Percentiles rank a stretch among this genome's conserved stretches.
Conservation (phyloP, 1,284 basidiomycete species). For the Trametes sp. region DNA sequence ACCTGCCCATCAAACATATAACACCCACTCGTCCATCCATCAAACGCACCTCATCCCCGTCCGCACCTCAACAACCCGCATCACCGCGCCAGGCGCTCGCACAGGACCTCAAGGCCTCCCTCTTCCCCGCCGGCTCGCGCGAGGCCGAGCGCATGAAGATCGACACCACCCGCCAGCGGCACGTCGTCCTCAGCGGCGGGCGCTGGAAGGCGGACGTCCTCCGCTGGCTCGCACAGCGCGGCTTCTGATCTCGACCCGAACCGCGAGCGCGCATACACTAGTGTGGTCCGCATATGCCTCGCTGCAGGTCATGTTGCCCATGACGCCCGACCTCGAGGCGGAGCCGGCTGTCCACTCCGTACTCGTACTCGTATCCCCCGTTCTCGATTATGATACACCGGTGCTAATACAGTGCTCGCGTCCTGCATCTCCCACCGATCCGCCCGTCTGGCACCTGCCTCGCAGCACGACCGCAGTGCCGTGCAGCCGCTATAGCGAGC, state of each 20-base stretch:
- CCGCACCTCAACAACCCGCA: neutral
- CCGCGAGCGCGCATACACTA: neutral
- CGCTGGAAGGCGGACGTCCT: slow-evolving; percentile 64
- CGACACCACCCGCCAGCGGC: slow-evolving; percentile 52
- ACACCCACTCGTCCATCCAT: neutral
- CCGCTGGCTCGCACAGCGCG: slow-evolving; percentile 63
- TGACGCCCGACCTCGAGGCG: neutral
- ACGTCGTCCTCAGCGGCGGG: slow-evolving; percentile 64
- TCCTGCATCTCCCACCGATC: neutral
- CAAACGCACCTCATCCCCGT: neutral
- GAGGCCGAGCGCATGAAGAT: slow-evolving; percentile 58
- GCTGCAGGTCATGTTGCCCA: too few species aligned
- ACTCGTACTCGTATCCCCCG: neutral
- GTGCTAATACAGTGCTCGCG: neutral
- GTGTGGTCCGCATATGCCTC: neutral
- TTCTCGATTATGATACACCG: neutral
- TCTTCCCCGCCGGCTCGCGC: slow-evolving; percentile 54
- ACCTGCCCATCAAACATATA: neutral
- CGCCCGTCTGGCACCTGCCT: too few species aligned
- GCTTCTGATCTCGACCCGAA: slow-evolving; percentile 51
- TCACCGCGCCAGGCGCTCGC: slow-evolving; percentile 54
- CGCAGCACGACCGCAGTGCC: neutral
- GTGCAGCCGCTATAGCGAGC: neutral
- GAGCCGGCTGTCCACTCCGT: neutral
- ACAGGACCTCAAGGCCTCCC: slow-evolving; percentile 53